A percentile compares a stretch with the other conserved stretches of the same genome.
Evolutionary conservation across 1,139 yeast species (phyloP).

Genomic region (Kluyveromyces marxianus): DNA sequence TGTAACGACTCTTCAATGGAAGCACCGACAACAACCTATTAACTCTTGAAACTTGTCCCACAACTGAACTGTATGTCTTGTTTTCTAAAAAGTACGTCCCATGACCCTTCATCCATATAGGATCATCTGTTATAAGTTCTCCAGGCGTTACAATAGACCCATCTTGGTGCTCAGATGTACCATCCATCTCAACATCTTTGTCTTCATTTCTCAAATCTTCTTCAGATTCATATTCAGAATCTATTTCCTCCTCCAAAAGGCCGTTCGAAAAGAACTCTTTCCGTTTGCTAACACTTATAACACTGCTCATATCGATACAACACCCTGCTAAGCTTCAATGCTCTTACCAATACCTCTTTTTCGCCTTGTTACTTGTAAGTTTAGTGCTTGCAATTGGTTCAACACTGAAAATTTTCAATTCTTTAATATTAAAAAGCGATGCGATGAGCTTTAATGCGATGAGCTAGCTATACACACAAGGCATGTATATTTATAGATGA

Average conservation of each 20-base stretch:
- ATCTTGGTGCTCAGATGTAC: constrained; percentile 19
- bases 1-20: constrained; percentile 79
- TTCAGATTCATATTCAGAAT: constrained; percentile 13
- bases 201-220: constrained; percentile 2
- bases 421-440: background rate
- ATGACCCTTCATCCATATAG: constrained; percentile 98
- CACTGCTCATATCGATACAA: constrained; percentile 21
- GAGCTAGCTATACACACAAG: too few species aligned
- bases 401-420: constrained; percentile 1
- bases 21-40: constrained; percentile 79
- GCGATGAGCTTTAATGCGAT: background rate
- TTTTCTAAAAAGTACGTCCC: constrained; percentile 76
- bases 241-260: constrained; percentile 6
- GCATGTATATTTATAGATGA: too few species aligned
- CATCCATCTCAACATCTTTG: constrained; percentile 16
- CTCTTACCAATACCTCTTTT: background rate
- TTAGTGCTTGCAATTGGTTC: background rate
- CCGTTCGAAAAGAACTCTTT: constrained; percentile 21
- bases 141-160: constrained; percentile 79
- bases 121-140: constrained; percentile 91
- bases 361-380: background rate
- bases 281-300: constrained; percentile 24
- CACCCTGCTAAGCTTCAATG: background rate
- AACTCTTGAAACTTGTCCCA: constrained; percentile 82
- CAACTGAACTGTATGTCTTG: constrained; percentile 81